These are phyloP conservation scores for Alternaria sp. DNA, from an alignment of 2,329 filamentous ascomycete species.

Conservation along the genomic window DNA sequence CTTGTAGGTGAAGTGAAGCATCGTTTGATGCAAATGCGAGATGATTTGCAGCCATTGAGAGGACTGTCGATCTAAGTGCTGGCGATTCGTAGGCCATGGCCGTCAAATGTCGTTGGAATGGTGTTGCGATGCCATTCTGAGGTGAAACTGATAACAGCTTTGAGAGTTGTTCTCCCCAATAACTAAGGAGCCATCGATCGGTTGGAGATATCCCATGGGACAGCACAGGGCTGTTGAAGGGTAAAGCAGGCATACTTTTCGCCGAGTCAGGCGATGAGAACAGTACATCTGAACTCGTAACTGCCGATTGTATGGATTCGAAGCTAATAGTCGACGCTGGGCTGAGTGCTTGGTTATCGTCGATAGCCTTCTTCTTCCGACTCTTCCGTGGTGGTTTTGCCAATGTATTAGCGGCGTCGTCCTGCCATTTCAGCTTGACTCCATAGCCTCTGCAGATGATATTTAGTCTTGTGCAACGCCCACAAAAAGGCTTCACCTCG, in stretches of 20 bases:
- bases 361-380: conserved; percentile 21
- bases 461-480: conserved; percentile 34
- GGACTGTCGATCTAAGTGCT: conserved; percentile 38
- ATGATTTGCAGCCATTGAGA: conserved; percentile 43
- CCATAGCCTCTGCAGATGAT: conserved; percentile 42
- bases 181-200: conserved; percentile 35
- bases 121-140: conserved; percentile 20
- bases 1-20: conserved; percentile 26
- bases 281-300: not conserved
- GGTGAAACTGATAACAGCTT: conserved; percentile 34
- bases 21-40: conserved; percentile 30
- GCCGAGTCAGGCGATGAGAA: conserved; percentile 16
- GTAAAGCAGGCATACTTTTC: conserved; percentile 11
- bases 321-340: conserved; percentile 23
- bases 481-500: conserved; percentile 38
- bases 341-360: conserved; percentile 9
- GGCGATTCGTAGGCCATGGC: conserved; percentile 34
- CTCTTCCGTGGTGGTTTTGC: conserved; percentile 21
- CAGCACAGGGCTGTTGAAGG: conserved; percentile 4
- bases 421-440: conserved; percentile 39
- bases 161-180: conserved; percentile 37
- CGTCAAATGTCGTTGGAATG: conserved; percentile 38
- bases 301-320: conserved; percentile 15
- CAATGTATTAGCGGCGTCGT: conserved; percentile 17
- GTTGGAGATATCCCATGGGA: conserved; percentile 21